Evolutionary conservation across 805 yeast species (phyloP).

Genomic region (Yarrowia sp.): DNA sequence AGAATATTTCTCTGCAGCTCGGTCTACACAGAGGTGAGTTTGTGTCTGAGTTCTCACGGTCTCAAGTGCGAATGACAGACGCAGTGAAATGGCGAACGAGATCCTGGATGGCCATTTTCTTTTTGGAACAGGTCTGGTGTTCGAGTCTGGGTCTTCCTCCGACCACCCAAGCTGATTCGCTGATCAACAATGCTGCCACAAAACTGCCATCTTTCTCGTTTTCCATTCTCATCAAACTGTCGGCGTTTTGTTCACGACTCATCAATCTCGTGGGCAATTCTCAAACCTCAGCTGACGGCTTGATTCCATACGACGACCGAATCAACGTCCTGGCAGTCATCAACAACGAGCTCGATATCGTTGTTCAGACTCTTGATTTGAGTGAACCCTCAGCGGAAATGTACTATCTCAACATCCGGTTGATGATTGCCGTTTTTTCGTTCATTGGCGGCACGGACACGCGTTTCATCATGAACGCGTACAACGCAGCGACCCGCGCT

Average conservation of each 20-base stretch:
- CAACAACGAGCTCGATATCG: slow-evolving; percentile 72
- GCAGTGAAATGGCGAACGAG: slow-evolving; percentile 94
- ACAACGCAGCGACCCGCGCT: slow-evolving; percentile 74
- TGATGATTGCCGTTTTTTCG: slow-evolving; percentile 84
- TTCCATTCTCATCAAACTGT: slow-evolving; percentile 65
- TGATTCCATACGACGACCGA: slow-evolving; percentile 77
- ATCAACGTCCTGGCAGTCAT: slow-evolving; percentile 75
- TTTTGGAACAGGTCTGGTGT: slow-evolving; percentile 88
- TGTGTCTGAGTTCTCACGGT: slow-evolving; percentile 83
- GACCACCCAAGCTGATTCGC: slow-evolving; percentile 74
- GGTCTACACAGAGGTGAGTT: slow-evolving; percentile 92
- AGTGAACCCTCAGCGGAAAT: slow-evolving; percentile 62
- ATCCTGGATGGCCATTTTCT: slow-evolving; percentile 85
- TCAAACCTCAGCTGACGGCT: slow-evolving; percentile 82
- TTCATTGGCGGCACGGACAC: slow-evolving; percentile 83
- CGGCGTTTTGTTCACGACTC: slow-evolving; percentile 80
- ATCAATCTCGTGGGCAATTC: slow-evolving; percentile 84
- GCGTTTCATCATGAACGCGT: slow-evolving; percentile 77
- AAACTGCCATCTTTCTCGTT: slow-evolving; percentile 39
- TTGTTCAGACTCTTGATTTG: slow-evolving; percentile 65
- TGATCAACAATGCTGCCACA: slow-evolving; percentile 46
- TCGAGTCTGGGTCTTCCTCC: slow-evolving; percentile 86
- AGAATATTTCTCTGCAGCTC: slow-evolving; percentile 75
- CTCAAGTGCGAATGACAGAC: slow-evolving; percentile 83
- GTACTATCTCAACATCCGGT: slow-evolving; percentile 70